Evolutionary conservation across 2,329 filamentous ascomycete species (phyloP), one percentile per base, ranked within the genome.

Genomic region (Amauroascus niger): DNA sequence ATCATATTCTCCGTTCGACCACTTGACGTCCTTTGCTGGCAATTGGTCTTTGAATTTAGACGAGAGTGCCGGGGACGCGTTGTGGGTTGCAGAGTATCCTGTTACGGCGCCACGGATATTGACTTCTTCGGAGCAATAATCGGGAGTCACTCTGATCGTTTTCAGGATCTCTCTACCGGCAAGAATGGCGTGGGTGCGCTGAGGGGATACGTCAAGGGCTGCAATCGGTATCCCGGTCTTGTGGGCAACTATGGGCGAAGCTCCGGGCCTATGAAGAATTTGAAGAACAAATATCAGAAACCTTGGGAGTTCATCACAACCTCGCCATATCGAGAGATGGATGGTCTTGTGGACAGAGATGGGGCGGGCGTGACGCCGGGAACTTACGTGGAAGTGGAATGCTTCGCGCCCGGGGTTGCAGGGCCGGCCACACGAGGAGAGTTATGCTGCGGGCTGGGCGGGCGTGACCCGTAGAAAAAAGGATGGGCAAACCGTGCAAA

Each of bases 101-200:
- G 79, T 75, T 59, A 83, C 79, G 30, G 78, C 76, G 59, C 79
- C 74, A 56, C 80, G 78, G 58, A 84, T 74, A 63, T 84, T 83
- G 66, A 79, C 76, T 58, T 83, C 80, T 64, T 84, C 81, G 52
- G 75, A 75, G 41, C 79, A 80, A 55, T 71, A 72, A 56, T 76
- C 73, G 54, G 79, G 76, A 43, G 77, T 72, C 52, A 84, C 76
- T 49, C 75, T 76, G 57, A 84, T 76, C 1, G 81, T 84, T 67
- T 83, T 83, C 61, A 84, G 75, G 54, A 84, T 83, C 60, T 84
- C 80, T 58, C 79, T 79, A 50, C 81, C 81, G 40, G 79, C 81
- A 59, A 84, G 75, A 52, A 84, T 74, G 51, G 80, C 81, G 71
- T 83, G 81, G 55, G 79, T 83, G 55, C 76, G 74, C 53, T 77